Percentiles rank a stretch among this genome's conserved stretches.
Evolutionary conservation across 2,329 filamentous ascomycete species (phyloP).

Genomic region (Trichoderma asperellum): DNA sequence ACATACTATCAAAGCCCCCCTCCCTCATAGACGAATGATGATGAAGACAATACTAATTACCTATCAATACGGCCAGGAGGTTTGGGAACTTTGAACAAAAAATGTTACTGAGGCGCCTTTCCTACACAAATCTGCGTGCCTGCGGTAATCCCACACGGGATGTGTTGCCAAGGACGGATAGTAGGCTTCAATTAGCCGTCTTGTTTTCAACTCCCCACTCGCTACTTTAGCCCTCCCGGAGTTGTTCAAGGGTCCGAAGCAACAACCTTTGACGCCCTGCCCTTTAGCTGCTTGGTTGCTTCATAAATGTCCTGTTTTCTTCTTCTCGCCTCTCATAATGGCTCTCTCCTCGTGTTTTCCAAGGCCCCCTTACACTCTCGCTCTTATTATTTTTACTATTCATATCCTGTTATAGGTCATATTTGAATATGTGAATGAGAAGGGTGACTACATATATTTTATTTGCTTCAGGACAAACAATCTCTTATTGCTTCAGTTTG

Average conservation of each 20-base stretch:
- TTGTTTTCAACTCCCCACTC: neutral
- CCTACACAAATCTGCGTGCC: neutral
- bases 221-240: conserved; percentile 6
- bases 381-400: neutral
- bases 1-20: neutral
- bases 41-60: neutral
- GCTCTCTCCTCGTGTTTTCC: neutral
- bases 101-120: neutral
- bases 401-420: neutral
- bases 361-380: neutral
- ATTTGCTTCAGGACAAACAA: no score
- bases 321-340: neutral
- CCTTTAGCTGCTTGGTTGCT: neutral
- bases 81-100: neutral
- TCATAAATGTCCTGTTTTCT: neutral
- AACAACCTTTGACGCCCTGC: neutral
- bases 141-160: neutral
- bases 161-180: neutral
- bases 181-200: neutral
- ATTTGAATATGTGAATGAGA: neutral
- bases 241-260: neutral
- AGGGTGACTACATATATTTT: neutral
- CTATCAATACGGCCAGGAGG: neutral
- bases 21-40: neutral
- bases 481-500: no score